A percentile compares a stretch with the other conserved stretches of the same genome.
Conservation (phyloP, 805 yeast genomes). For the Starmerella powellii region DNA sequence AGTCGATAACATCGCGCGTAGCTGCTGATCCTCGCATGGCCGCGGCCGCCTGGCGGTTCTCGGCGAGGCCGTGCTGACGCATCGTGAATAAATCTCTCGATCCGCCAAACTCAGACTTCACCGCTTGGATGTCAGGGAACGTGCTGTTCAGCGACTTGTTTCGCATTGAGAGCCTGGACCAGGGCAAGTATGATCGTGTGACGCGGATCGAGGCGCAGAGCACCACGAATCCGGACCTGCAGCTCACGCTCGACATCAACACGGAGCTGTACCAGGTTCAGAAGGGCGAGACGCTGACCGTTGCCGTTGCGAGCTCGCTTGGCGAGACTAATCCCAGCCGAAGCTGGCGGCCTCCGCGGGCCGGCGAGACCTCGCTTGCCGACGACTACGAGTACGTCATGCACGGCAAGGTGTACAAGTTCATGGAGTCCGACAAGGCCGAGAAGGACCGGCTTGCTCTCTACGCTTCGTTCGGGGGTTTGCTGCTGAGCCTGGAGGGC, state of each 20-base stretch:
- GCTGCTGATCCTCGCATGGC: too few species aligned
- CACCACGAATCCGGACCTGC: slow-evolving; percentile 66
- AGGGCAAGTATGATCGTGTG: slow-evolving; percentile 85
- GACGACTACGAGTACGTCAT: slow-evolving; percentile 97
- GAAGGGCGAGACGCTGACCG: slow-evolving; percentile 63
- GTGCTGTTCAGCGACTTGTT: slow-evolving; percentile 82
- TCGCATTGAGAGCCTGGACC: slow-evolving; percentile 68
- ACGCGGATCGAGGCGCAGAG: slow-evolving; percentile 80
- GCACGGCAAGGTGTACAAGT: slow-evolving; percentile 95
- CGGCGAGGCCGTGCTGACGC: slow-evolving; percentile 4
- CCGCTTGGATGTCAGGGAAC: slow-evolving; percentile 36
- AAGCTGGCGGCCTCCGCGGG: slow-evolving; percentile 74
- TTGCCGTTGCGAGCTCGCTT: slow-evolving; percentile 72
- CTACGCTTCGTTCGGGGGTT: slow-evolving; percentile 91
- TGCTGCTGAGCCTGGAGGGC: slow-evolving; percentile 87
- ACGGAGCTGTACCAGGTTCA: slow-evolving; percentile 82
- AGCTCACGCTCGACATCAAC: slow-evolving; percentile 78
- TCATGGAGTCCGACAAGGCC: slow-evolving; percentile 54
- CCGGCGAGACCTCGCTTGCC: slow-evolving; percentile 74
- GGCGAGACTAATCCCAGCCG: slow-evolving; percentile 41
- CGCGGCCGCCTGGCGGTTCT: too few species aligned
- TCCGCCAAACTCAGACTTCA: not conserved
- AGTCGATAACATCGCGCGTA: too few species aligned
- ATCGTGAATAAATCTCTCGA: slow-evolving; percentile 1
- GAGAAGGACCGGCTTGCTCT: slow-evolving; percentile 55